Evolutionary conservation across 371 early-diverging fungal species (phyloP), one percentile per base, ranked within the genome.

Genomic region (Parasitella parasitica): DNA sequence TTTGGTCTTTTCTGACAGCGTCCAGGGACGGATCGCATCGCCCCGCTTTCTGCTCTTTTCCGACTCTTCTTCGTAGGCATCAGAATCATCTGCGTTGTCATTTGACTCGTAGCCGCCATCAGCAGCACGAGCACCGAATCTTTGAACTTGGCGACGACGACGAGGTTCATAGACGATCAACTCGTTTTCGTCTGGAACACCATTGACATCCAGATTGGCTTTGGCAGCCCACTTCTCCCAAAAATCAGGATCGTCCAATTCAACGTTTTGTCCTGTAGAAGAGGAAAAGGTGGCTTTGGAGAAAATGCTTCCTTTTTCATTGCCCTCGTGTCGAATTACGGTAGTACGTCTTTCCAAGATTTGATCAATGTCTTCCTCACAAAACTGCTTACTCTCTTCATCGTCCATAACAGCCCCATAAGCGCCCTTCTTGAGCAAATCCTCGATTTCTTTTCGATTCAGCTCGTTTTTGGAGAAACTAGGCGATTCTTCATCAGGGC

Each of bases 331-430:
- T 49, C 84, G 82, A 55, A 97, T 90, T 9, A 96, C 91, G 11
- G 90, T 91, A 0, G 97, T 94, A 55, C 98, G 85, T 30, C 97
- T 80, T 64, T 94, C 91, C 13, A 98, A 74, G 67, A 98, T 98
- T 58, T 92, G 91, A 69, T 98, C 98, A 78, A 98, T 98, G 68
- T 97, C 97, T 80, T 97, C 98, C 62, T 93, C 95, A 71, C 94
- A 96, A 69, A 98, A 98, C 64, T 91, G 76, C 46, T 86, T 79
- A 67, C 86, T 79, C 28, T 55, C 94, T 60, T 94, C 93, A 49
- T 93, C 93, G 63, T 95, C 95, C 79, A 95, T 72, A 54, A 95
- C 79, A 1, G 94, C 95, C 38, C 90, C 94, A 73, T 94, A 93
- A 4, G 97, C 94, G 28, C 95, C 95, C 83, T 95, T 92, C 73